Conservation (phyloP, 805 yeast species). For the Hanseniaspora clermontiae region DNA sequence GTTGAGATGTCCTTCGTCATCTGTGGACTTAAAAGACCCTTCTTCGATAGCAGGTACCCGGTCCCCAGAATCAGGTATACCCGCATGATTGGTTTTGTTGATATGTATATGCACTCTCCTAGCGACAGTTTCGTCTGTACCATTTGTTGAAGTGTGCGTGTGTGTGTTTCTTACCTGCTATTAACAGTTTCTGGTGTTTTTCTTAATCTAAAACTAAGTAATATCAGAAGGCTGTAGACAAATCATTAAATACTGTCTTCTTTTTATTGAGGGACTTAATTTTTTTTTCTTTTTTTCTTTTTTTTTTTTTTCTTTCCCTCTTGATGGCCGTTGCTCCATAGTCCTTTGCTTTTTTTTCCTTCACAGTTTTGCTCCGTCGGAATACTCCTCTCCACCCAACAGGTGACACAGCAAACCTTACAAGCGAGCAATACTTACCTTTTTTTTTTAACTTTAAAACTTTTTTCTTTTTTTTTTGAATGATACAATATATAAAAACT, state of each 20-base stretch:
- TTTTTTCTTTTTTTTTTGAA: too few species aligned
- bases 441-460: too few species aligned
- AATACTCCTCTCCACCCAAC: not conserved
- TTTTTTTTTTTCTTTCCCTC: too few species aligned
- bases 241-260: too few species aligned
- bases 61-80: slow-evolving; percentile 57
- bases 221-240: too few species aligned
- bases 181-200: not conserved
- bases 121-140: slow-evolving; percentile 20
- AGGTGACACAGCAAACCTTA: not conserved
- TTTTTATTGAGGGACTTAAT: too few species aligned
- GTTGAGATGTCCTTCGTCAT: slow-evolving; percentile 59
- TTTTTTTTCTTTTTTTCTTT: too few species aligned
- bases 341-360: too few species aligned
- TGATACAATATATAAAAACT: not conserved
- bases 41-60: slow-evolving; percentile 54
- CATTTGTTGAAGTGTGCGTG: not conserved
- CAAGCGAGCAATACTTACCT: too few species aligned
- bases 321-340: too few species aligned
- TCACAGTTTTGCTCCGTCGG: too few species aligned
- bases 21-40: slow-evolving; percentile 51
- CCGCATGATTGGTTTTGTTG: slow-evolving; percentile 78
- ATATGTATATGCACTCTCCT: slow-evolving; percentile 60
- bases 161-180: not conserved
- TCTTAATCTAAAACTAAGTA: too few species aligned